phyloP scores from a whole-genome alignment of 1,139 yeast species.

The Arxiozyma heterogenica region DNA sequence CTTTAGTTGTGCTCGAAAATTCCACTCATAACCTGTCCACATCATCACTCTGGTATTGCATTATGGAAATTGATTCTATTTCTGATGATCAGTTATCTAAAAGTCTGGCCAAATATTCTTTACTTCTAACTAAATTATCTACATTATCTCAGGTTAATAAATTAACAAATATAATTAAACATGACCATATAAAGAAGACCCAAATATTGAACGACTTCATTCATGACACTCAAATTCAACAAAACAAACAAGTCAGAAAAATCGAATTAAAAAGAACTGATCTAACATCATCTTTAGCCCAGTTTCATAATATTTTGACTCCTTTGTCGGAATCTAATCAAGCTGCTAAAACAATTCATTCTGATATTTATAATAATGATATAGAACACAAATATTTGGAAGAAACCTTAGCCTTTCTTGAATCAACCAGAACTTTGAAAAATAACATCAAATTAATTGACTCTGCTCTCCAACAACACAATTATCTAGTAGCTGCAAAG shows the following conservation, averaged over 20 bases:
- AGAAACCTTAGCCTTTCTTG: conserved; percentile 55
- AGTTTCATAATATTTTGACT: conserved; percentile 29
- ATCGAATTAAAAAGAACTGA: conserved; percentile 37
- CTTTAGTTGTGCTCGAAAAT: background rate
- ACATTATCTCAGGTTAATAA: conserved; percentile 26
- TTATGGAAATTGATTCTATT: conserved; percentile 5
- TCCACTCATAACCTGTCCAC: background rate
- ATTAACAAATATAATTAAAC: conserved; percentile 16
- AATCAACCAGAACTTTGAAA: conserved; percentile 49
- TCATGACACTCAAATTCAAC: conserved; percentile 17
- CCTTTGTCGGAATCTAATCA: conserved; percentile 45
- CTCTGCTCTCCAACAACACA: conserved; percentile 33
- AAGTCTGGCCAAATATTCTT: conserved; percentile 23
- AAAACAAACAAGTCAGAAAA: conserved; percentile 29
- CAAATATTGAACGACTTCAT: conserved; percentile 17
- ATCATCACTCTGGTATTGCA: background rate
- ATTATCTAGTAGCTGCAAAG: conserved; percentile 58
- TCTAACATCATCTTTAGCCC: conserved; percentile 35
- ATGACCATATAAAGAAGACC: conserved; percentile 16
- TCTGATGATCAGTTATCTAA: conserved; percentile 22
- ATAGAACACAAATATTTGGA: conserved; percentile 62
- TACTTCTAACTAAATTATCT: conserved; percentile 22
- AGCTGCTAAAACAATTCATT: conserved; percentile 58
- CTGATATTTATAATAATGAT: conserved; percentile 61
- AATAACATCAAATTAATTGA: conserved; percentile 23